These are phyloP conservation scores for Lactarius hengduanensis DNA, from an alignment of 768 basidiomycete genomes.

Conservation along the genomic window DNA sequence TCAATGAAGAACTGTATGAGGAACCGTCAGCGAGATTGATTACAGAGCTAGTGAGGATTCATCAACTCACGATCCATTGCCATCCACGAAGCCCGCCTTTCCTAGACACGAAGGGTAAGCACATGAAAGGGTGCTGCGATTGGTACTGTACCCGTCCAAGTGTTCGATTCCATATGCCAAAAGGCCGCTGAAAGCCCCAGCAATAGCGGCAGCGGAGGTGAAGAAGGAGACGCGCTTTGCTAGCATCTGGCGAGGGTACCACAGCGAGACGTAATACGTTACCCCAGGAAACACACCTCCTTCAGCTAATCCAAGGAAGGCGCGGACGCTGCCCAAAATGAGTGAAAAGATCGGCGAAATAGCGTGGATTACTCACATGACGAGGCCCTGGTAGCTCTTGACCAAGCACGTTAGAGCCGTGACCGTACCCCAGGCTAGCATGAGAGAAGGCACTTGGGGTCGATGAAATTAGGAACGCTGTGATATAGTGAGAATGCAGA, in stretches of 20 bases:
- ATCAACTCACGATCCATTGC: constrained; percentile 48
- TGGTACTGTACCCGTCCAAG: constrained; percentile 41
- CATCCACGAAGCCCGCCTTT: constrained; percentile 39
- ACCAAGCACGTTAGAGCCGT: constrained; percentile 42
- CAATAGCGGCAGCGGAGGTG: constrained; percentile 60
- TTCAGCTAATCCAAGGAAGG: constrained; percentile 49
- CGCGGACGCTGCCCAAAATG: constrained; percentile 35
- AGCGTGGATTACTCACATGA: constrained; percentile 34
- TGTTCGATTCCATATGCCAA: constrained; percentile 47
- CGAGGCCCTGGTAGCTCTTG: constrained; percentile 36
- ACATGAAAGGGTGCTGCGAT: neutral
- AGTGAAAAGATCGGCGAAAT: neutral
- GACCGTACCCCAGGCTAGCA: constrained; percentile 42
- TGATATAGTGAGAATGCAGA: neutral
- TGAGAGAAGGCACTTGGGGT: constrained; percentile 39
- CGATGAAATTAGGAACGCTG: constrained; percentile 12
- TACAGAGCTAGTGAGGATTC: neutral
- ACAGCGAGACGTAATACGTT: constrained; percentile 50
- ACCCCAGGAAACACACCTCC: constrained; percentile 44
- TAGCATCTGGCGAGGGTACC: constrained; percentile 60
- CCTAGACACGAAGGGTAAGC: constrained; percentile 19
- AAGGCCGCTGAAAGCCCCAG: constrained; percentile 50
- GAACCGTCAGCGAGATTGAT: neutral
- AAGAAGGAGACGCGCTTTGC: constrained; percentile 60
- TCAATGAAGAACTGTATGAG: constrained; percentile 44